Conservation (phyloP, 163 green algal species). For the Chloromonas sp. region DNA sequence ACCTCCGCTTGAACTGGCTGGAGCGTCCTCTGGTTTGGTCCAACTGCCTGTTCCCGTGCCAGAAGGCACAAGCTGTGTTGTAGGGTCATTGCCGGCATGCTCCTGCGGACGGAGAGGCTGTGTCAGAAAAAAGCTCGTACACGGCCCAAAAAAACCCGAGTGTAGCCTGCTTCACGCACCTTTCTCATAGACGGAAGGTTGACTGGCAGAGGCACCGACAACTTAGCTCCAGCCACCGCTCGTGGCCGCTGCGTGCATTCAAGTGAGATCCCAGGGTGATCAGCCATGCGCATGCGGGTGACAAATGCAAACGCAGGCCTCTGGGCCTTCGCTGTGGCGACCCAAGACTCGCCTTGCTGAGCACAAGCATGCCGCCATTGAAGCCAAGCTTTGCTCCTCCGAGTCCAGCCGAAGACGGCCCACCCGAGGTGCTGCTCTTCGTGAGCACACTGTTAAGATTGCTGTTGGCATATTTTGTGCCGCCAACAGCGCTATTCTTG, state of each 20-base stretch:
- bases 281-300: constrained; percentile 6
- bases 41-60: constrained; percentile 29
- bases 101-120: constrained; percentile 38
- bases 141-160: too few species aligned
- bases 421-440: neutral
- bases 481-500: constrained; percentile 12
- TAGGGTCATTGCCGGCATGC: constrained; percentile 71
- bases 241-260: constrained; percentile 31
- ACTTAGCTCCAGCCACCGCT: constrained; percentile 48
- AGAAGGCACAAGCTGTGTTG: constrained; percentile 65
- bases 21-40: neutral
- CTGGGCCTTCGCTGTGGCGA: too few species aligned
- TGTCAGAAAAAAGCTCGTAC: neutral
- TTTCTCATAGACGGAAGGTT: constrained; percentile 86
- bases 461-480: constrained; percentile 42
- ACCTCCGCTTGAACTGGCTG: too few species aligned
- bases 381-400: constrained; percentile 25
- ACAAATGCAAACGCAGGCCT: neutral
- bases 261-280: neutral
- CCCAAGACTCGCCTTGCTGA: constrained; percentile 5
- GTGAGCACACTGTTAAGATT: constrained; percentile 51
- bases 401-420: neutral
- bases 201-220: constrained; percentile 76
- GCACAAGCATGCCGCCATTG: constrained; percentile 39
- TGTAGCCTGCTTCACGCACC: constrained; percentile 27